These are phyloP conservation scores for Candida glaebosa DNA, from an alignment of 805 yeast genomes.

Conservation along the genomic window DNA sequence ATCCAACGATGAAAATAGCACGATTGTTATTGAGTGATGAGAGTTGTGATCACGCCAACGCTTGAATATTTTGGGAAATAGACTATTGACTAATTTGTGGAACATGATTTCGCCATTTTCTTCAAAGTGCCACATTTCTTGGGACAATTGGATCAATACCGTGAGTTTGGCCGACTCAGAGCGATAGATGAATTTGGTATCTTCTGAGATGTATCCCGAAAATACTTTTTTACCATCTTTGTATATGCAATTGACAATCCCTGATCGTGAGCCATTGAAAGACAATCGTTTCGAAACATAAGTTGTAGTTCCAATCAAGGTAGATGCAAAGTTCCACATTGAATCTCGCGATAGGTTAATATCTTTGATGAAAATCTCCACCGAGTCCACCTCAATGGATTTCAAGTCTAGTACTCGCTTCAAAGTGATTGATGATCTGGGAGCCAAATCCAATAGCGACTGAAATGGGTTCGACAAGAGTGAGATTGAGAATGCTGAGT, in stretches of 20 bases:
- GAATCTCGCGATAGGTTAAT: constrained; percentile 81
- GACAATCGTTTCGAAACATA: constrained; percentile 62
- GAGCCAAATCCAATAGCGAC: constrained; percentile 57
- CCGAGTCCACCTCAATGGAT: constrained; percentile 69
- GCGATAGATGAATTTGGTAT: constrained; percentile 79
- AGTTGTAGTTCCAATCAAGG: constrained; percentile 60
- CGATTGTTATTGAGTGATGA: constrained; percentile 88
- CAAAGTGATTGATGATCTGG: constrained; percentile 64
- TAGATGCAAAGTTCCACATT: constrained; percentile 81
- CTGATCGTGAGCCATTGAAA: constrained; percentile 60
- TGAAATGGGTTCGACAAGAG: constrained; percentile 60
- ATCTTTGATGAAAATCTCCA: constrained; percentile 80
- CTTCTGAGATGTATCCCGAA: constrained; percentile 71
- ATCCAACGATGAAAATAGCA: constrained; percentile 81
- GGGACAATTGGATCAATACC: constrained; percentile 81
- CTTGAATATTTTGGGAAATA: constrained; percentile 84
- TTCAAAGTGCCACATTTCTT: constrained; percentile 98
- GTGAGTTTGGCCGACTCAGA: constrained; percentile 87
- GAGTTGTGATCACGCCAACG: constrained; percentile 85
- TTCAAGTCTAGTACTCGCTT: constrained; percentile 37
- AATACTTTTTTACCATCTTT: constrained; percentile 65
- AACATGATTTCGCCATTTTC: constrained; percentile 94
- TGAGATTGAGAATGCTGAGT: constrained; percentile 44
- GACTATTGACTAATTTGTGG: constrained; percentile 86
- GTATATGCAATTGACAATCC: constrained; percentile 59